A percentile compares a stretch with the other conserved stretches of the same genome.
Conservation (phyloP, 495 filamentous ascomycete genomes). For the Xylaria cubensis region DNA sequence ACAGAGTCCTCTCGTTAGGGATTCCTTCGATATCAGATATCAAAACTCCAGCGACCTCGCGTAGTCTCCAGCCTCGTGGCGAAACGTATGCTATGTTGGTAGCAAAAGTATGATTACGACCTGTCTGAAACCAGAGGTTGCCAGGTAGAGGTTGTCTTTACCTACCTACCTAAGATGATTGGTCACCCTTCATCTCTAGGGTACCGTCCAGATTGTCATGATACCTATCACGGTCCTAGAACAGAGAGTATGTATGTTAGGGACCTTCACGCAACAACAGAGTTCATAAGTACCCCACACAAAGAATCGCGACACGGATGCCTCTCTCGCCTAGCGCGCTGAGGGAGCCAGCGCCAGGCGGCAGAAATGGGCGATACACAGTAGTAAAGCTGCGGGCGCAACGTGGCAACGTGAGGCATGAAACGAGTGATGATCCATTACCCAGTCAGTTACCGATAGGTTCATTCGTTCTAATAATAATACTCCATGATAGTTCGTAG, state of each 20-base stretch:
- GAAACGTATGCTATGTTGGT: not conserved
- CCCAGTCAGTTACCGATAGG: constrained; percentile 11
- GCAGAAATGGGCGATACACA: not conserved
- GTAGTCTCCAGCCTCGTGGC: not conserved
- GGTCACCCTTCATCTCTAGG: no score
- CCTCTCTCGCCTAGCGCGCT: not conserved
- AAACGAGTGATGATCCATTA: constrained; percentile 12
- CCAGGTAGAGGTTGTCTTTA: not conserved
- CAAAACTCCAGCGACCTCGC: not conserved
- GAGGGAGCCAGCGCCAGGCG: not conserved
- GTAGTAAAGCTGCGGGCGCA: not conserved
- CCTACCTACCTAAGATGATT: not conserved
- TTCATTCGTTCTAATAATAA: not conserved
- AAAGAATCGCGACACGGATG: not conserved
- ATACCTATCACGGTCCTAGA: no score
- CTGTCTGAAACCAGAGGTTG: not conserved
- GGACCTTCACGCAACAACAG: no score
- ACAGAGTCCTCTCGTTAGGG: not conserved
- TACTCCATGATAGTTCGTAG: not conserved
- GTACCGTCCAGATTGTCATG: no score
- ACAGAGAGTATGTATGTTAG: no score
- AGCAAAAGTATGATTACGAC: not conserved
- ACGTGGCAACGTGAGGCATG: constrained; percentile 8
- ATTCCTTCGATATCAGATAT: not conserved
- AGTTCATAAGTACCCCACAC: no score